Base-by-base conservation (phyloP, 1,284 basidiomycete species). In the Farysia itapuensis region DNA sequence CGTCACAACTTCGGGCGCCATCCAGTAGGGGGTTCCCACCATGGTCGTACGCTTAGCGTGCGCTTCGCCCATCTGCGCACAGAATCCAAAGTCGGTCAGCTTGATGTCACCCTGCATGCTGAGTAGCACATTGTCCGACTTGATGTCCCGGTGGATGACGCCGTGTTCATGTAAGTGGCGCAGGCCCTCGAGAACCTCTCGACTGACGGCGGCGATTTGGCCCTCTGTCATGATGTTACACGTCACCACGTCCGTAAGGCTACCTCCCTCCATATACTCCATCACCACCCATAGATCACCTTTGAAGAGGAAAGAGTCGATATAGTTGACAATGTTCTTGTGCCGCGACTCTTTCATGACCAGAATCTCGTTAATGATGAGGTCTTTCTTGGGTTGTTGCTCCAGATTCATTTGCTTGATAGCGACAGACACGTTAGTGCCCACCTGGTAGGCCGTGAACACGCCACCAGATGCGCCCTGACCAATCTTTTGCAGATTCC, bases 341-440 rank as follows among this genome's bases (percentile, higher is more conserved):
- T 98, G 94, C 26, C 89, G 83, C 14, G 89, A 92, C 35, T 92
- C 87, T 33, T 91, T 89, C 94, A 98, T 97, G 75, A 97, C 93
- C 64, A 97, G 85, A 63, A 98, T 97, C 79, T 99, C 95, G 80
- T 99, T 99, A 81, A 99, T 97, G 80, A 99, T 98, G 39, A 98
- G 83, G 76, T 98, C 94, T 79, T 96, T 96, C 83, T 98, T 98
- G 25, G 94, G 95, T 77, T 98, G 95, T 80, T 97, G 96, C 79
- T 96, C 92, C 24, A 99, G 83, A 81, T 98, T 94, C 95, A 98
- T 98, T 79, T 98, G 94, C 79, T 98, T 99, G 83, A 99, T 98
- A 22, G 95, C 95, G 22, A 99, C 95, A 4, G 86, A 89, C 34
- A 89, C 72, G 77, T 94, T 94, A 21, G 89, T 90, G 34, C 91